phyloP scores from a whole-genome alignment of 768 basidiomycete genomes.

The Kondoa subrosea region DNA sequence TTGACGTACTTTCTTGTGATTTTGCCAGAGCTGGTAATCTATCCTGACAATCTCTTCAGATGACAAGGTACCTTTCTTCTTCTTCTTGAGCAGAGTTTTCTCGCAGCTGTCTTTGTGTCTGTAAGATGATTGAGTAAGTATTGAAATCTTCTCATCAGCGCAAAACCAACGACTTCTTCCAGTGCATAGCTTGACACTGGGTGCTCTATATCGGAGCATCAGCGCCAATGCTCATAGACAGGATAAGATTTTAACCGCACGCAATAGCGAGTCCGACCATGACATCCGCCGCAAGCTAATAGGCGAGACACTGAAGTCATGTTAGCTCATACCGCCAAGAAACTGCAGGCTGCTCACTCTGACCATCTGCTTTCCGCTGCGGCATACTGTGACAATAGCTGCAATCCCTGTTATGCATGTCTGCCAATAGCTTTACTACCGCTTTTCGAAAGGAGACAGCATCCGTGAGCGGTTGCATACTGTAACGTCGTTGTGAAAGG shows the following conservation, averaged over 20 bases:
- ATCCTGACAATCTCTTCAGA: neutral
- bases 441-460: neutral
- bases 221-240: too few species aligned
- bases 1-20: neutral
- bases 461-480: neutral
- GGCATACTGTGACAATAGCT: neutral
- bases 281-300: neutral
- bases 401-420: neutral
- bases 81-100: neutral
- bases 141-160: neutral
- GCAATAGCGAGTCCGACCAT: neutral
- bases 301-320: neutral
- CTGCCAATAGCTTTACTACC: neutral
- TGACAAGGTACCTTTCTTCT: neutral
- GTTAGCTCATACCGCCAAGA: neutral
- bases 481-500: neutral
- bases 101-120: neutral
- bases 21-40: neutral
- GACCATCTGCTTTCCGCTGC: neutral
- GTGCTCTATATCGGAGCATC: neutral
- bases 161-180: neutral
- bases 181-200: neutral
- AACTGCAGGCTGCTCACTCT: neutral
- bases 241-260: neutral
- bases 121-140: neutral